A percentile compares a stretch with the other conserved stretches of the same genome.
These are phyloP conservation scores for Fusarium napiforme DNA, from an alignment of 2,329 filamentous ascomycete species.

Conservation along the genomic window DNA sequence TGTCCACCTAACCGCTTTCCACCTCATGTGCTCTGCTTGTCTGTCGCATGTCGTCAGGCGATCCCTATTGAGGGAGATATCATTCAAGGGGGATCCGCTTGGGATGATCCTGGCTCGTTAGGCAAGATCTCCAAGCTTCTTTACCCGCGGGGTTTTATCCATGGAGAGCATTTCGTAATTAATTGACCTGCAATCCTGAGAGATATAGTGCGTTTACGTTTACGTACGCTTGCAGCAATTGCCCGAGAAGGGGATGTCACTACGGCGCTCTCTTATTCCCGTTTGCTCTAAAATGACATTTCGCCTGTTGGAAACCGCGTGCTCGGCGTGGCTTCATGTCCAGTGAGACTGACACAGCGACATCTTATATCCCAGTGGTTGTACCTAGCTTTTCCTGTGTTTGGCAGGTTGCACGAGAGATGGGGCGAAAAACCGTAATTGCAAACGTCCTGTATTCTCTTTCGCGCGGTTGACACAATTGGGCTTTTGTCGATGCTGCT, in stretches of 20 bases:
- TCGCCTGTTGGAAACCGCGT: neutral
- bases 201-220: neutral
- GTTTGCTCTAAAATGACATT: constrained; percentile 8
- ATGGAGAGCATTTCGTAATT: neutral
- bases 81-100: constrained; percentile 24
- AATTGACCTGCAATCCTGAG: neutral
- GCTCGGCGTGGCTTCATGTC: constrained; percentile 8
- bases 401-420: constrained; percentile 35
- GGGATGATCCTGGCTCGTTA: constrained; percentile 11
- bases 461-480: neutral
- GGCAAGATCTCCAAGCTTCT: constrained; percentile 14
- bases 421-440: constrained; percentile 9
- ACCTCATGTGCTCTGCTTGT: neutral
- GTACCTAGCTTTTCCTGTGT: constrained; percentile 15
- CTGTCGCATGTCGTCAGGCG: constrained; percentile 27
- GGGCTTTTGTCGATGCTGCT: constrained; percentile 1
- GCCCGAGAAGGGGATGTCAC: neutral
- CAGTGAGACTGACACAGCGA: constrained; percentile 32
- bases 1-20: neutral
- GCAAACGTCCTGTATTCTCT: constrained; percentile 1
- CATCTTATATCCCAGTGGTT: constrained; percentile 9
- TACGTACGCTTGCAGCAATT: neutral
- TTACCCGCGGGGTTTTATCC: constrained; percentile 17
- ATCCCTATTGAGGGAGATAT: constrained; percentile 33
- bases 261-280: neutral